Evolutionary conservation across 148 eudicot species (phyloP), one percentile per base, ranked within the genome.

Genomic region (Pouteria glomerata): DNA sequence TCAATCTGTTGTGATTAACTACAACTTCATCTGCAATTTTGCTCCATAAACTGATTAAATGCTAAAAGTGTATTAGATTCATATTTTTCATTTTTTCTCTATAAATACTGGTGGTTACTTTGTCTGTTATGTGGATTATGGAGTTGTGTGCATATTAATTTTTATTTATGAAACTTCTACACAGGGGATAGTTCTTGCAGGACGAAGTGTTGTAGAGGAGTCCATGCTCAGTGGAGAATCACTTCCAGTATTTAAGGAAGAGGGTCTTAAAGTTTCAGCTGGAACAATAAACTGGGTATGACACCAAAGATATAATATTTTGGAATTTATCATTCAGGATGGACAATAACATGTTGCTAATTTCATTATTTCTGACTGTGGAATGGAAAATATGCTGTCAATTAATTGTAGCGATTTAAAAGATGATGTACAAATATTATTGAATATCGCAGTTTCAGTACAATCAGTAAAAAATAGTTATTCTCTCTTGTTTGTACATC

Each of bases 171-270:
- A 52, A 57, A 66, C 67, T 71, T 60, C 30, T 69, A 45, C 70
- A 69, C 88, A 93, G 98, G 98, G 98, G 24, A 83, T 68, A 77
- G 90, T 93, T 71, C 63, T 87, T 70, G 97, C 97, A 60, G 98
- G 98, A 53, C 85, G 95, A 78, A 93, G 98, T 86, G 95, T 90
- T 68, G 98, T 93, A 76, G 98, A 93, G 58, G 98, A 93, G 86
- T 93, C 98, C 79, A 93, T 90, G 98, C 97, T 93, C 77, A 90
- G 92, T 58, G 98, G 98, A 56, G 98, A 93, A 72, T 93, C 98
- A 21, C 90, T 93, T 77, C 98, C 98, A 55, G 95, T 93, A 26
- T 89, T 87, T 79, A 93, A 93, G 85, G 97, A 89, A 75, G 76
- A 80, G 72, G 98, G 97, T 67, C 80, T 83, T 74, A 66, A 48